Base-by-base conservation (phyloP, 1,284 basidiomycete genomes). In the Pisolithus thermaeus region DNA sequence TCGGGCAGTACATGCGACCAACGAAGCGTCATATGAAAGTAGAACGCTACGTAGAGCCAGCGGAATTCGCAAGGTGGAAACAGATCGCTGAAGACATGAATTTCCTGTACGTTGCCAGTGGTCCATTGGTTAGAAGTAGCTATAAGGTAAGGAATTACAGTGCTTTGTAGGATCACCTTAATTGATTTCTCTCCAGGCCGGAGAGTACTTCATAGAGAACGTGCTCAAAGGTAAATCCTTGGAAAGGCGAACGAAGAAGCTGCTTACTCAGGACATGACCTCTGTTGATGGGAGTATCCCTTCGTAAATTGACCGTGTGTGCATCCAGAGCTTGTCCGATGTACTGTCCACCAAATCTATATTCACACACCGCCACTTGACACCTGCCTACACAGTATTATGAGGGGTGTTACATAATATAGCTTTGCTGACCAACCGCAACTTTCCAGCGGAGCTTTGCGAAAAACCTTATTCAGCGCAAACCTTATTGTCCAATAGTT, bases 21-120 rank as follows among this genome's bases (percentile, higher is more conserved):
- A 99, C 97, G 2, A 99, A 99, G 71, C 80, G 87, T 32, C 97
- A 99, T 70, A 99, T 99, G 97, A 99, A 98, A 71, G 97, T 99
- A 7, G 87, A 93, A 59, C 87, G 92, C 22, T 99, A 99, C 64
- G 93, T 99, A 16, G 81, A 90, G 56, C 97, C 97, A 0, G 81
- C 83, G 2, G 95, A 97, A 69, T 99, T 98, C 63, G 88, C 91
- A 52, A 75, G 80, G 53, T 99, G 96, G 96, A 93, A 90, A 69
- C 73, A 81, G 60, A 75, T 89, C 14, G 96, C 97, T 11, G 92
- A 98, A 65, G 81, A 84, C 54, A 84, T 97, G 78, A 95, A 96
- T 37, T 99, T 99, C 79, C 67, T 98, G 47, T 99, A 99, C 63
- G 96, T 98, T 36, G 97, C 97, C 3, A 93, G 90, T 64, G 97